Percentiles rank a stretch among this genome's conserved stretches.
phyloP scores from a whole-genome alignment of 73 alveolate genomes.

The Paramecium caudatum region DNA sequence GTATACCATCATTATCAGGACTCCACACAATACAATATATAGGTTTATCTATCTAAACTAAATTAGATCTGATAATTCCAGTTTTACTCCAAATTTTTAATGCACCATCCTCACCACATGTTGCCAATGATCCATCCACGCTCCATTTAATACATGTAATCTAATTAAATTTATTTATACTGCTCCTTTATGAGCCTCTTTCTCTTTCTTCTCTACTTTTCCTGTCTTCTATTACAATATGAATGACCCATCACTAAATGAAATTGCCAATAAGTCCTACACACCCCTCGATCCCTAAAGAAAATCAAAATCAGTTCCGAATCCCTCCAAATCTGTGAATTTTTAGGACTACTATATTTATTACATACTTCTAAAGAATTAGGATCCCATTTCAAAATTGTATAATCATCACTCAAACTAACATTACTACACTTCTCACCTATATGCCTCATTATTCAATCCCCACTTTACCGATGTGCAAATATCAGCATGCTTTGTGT shows the following conservation, averaged over 20 bases:
- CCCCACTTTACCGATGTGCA: slow-evolving; percentile 95
- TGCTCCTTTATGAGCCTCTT: slow-evolving; percentile 97
- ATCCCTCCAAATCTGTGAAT: slow-evolving; percentile 87
- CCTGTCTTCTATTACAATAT: slow-evolving; percentile 88
- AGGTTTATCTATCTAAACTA: slow-evolving; percentile 90
- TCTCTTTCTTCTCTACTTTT: slow-evolving; percentile 91
- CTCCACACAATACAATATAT: slow-evolving; percentile 94
- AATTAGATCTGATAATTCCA: slow-evolving; percentile 91
- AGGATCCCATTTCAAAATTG: slow-evolving; percentile 94
- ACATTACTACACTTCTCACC: slow-evolving; percentile 17
- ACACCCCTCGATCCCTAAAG: slow-evolving; percentile 86
- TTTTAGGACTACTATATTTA: slow-evolving; percentile 67
- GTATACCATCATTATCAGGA: slow-evolving; percentile 92
- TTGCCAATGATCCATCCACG: slow-evolving; percentile 95
- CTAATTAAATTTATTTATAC: slow-evolving; percentile 46
- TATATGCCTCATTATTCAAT: slow-evolving; percentile 88
- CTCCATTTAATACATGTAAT: slow-evolving; percentile 93
- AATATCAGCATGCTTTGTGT: slow-evolving; percentile 87
- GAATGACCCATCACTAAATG: slow-evolving; percentile 94
- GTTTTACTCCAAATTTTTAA: slow-evolving; percentile 95
- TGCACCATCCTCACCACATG: slow-evolving; percentile 98
- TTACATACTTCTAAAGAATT: slow-evolving; percentile 86
- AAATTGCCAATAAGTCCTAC: slow-evolving; percentile 93
- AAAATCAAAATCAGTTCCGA: slow-evolving; percentile 94
- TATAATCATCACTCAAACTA: slow-evolving; percentile 90